Conservation (phyloP, 768 basidiomycete species). For the Lyophyllum atratum region DNA sequence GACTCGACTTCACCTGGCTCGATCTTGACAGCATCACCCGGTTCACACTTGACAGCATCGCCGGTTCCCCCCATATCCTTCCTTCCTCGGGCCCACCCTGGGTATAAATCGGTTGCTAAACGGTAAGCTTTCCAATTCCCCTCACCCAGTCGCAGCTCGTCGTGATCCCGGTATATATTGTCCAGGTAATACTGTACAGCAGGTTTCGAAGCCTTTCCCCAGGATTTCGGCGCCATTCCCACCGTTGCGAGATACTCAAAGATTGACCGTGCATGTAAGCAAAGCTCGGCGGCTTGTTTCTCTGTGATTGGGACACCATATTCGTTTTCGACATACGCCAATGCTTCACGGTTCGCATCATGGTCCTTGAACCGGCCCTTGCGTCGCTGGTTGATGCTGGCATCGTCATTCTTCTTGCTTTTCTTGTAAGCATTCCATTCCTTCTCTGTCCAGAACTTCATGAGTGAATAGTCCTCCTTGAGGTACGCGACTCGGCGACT, state of each 20-base stretch:
- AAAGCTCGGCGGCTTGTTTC: neutral
- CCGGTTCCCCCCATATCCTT: no score
- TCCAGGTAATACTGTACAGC: neutral
- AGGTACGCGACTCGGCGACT: neutral
- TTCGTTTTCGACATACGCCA: neutral
- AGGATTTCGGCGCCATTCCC: slow-evolving; percentile 3
- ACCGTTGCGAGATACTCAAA: neutral
- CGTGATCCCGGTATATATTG: slow-evolving; percentile 7
- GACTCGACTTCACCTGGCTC: no score
- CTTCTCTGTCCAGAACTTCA: neutral
- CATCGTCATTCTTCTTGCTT: neutral
- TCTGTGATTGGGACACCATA: neutral
- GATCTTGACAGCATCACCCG: no score
- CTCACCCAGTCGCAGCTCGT: slow-evolving; percentile 11
- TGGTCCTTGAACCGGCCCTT: neutral
- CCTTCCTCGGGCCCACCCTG: no score
- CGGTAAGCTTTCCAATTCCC: slow-evolving; percentile 13
- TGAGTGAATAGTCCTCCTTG: neutral
- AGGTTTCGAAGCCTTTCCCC: neutral
- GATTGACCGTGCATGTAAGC: neutral
- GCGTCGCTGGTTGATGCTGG: neutral
- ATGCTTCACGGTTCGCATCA: neutral
- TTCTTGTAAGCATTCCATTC: neutral
- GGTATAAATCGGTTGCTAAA: no score
- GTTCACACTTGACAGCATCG: no score